phyloP scores from a whole-genome alignment of 345 rosid genomes.

The Cardamine occulta region DNA sequence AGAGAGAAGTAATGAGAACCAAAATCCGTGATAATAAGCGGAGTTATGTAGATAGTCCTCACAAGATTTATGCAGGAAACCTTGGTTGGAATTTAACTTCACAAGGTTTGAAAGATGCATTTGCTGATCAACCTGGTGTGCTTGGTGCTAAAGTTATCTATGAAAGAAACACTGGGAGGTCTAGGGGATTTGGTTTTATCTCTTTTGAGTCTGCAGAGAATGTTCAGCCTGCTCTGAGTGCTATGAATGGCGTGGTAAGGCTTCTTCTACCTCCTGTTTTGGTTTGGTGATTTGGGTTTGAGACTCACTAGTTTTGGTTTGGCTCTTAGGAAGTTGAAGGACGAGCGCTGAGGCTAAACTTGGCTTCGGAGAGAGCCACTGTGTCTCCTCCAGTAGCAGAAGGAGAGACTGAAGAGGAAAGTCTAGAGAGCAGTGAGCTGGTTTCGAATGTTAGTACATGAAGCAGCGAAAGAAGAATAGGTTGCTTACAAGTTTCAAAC shows the following conservation, averaged over 20 bases:
- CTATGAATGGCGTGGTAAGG: constrained; percentile 85
- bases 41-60: constrained; percentile 71
- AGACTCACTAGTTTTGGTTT: constrained; percentile 1
- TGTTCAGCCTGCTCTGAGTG: constrained; percentile 59
- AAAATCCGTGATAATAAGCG: constrained; percentile 56
- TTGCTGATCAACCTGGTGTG: constrained; percentile 68
- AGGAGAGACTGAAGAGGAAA: constrained; percentile 32
- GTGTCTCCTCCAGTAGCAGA: constrained; percentile 33
- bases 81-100: constrained; percentile 87
- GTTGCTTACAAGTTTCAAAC: background rate
- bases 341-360: constrained; percentile 71
- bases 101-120: constrained; percentile 70
- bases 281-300: constrained; percentile 8
- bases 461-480: constrained; percentile 27
- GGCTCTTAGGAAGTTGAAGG: constrained; percentile 83
- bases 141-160: constrained; percentile 82
- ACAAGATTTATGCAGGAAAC: constrained; percentile 92
- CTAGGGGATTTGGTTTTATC: constrained; percentile 86
- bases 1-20: constrained; percentile 72
- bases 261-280: background rate
- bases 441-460: constrained; percentile 54
- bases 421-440: constrained; percentile 55
- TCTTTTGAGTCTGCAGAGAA: constrained; percentile 72
- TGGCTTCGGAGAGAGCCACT: constrained; percentile 63
- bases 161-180: constrained; percentile 74